Percentiles rank a stretch among this genome's conserved stretches.
Conservation (phyloP, 257 asterid species). For the Verbena officinalis region DNA sequence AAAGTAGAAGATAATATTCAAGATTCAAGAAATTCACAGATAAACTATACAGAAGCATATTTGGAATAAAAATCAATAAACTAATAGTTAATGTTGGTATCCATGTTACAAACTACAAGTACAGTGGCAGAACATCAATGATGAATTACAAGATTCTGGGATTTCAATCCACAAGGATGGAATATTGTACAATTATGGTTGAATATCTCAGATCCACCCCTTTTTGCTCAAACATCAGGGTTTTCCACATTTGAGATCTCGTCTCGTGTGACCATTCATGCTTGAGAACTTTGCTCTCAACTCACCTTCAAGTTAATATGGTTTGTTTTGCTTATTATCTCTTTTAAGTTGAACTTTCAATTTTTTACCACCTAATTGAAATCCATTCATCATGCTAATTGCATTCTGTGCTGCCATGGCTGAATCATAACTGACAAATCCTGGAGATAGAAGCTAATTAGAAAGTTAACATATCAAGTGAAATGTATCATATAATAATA, state of each 20-base stretch:
- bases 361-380: conserved; percentile 87
- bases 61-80: conserved; percentile 53
- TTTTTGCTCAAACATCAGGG: conserved; percentile 36
- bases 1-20: conserved; percentile 8
- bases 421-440: conserved; percentile 91
- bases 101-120: conserved; percentile 57
- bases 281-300: conserved; percentile 37
- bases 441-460: conserved; percentile 48
- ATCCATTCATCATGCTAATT: conserved; percentile 85
- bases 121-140: conserved; percentile 59
- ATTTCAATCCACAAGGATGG: conserved; percentile 54
- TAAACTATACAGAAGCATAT: conserved; percentile 20
- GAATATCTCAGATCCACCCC: conserved; percentile 39
- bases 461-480: conserved; percentile 13
- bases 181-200: conserved; percentile 29
- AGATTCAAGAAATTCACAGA: conserved; percentile 28
- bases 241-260: conserved; percentile 42
- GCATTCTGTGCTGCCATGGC: conserved; percentile 88
- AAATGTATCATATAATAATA: conserved; percentile 6
- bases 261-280: conserved; percentile 38
- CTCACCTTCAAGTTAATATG: conserved; percentile 52
- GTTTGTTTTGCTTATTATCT: conserved; percentile 65
- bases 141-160: conserved; percentile 66
- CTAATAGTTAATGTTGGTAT: conserved; percentile 49
- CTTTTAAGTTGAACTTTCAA: conserved; percentile 95